These are phyloP conservation scores for Cladophialophora chaetospira DNA, from an alignment of 2,329 filamentous ascomycete genomes.

Conservation along the genomic window DNA sequence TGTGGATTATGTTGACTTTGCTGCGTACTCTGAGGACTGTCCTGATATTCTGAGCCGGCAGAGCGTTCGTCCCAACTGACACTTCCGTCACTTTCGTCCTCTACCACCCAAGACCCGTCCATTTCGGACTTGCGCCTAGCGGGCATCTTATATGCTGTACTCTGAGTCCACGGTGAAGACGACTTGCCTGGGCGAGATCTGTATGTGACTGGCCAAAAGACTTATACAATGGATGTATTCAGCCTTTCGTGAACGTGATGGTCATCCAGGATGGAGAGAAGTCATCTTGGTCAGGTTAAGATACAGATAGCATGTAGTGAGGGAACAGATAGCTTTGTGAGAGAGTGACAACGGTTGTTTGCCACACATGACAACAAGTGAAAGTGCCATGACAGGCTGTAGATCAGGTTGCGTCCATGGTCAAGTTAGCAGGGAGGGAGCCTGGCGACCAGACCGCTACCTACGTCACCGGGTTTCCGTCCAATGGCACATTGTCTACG, in stretches of 20 bases:
- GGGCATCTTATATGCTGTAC: conserved; percentile 6
- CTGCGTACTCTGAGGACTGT: conserved; percentile 4
- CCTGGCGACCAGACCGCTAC: not conserved
- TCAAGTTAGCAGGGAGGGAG: not conserved
- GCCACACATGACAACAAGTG: not conserved
- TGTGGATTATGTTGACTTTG: not conserved
- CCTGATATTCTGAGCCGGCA: conserved; percentile 5
- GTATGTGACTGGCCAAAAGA: not conserved
- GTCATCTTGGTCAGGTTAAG: not conserved
- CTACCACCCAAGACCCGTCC: conserved; percentile 24
- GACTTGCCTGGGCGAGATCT: no score
- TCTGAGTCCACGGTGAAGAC: no score
- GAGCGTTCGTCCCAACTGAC: conserved; percentile 20
- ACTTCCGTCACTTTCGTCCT: conserved; percentile 18
- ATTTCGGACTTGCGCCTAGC: conserved; percentile 9
- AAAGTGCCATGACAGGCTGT: not conserved
- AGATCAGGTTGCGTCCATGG: not conserved
- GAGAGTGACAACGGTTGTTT: not conserved
- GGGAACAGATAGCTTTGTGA: not conserved
- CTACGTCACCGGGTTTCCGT: not conserved
- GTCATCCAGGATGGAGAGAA: not conserved
- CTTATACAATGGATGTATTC: not conserved
- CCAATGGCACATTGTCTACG: not conserved
- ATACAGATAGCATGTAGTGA: not conserved
- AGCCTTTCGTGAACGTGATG: not conserved